Evolutionary conservation across 2,329 filamentous ascomycete genomes (phyloP).

Genomic region (Aspergillus sojae): DNA sequence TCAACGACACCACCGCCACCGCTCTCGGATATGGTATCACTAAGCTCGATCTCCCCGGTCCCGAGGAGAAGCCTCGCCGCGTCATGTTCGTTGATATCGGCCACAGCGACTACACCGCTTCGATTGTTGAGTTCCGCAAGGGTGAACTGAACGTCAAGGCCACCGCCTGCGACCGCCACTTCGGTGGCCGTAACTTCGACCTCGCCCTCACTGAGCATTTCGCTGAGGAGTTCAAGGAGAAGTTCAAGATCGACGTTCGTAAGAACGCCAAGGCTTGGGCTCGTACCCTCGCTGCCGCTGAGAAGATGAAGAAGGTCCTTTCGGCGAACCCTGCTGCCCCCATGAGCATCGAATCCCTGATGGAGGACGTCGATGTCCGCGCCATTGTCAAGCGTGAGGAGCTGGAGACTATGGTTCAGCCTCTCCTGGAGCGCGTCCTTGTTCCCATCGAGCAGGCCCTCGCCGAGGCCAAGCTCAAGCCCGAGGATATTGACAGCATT

Average conservation of each 20-base stretch:
- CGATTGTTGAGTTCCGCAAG: constrained; percentile 95
- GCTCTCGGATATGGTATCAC: constrained; percentile 97
- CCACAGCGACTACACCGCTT: constrained; percentile 92
- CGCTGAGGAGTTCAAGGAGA: constrained; percentile 92
- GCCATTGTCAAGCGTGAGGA: constrained; percentile 91
- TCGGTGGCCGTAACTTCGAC: constrained; percentile 97
- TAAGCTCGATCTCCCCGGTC: constrained; percentile 84
- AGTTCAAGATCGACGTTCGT: constrained; percentile 95
- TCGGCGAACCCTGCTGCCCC: constrained; percentile 93
- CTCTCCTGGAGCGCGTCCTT: constrained; percentile 73
- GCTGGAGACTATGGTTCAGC: constrained; percentile 86
- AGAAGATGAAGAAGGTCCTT: constrained; percentile 98
- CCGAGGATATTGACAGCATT: constrained; percentile 88
- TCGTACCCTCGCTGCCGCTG: constrained; percentile 82
- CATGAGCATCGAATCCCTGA: constrained; percentile 95
- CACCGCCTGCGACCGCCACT: constrained; percentile 91
- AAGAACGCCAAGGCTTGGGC: constrained; percentile 86
- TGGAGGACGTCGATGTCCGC: constrained; percentile 94
- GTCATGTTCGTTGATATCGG: constrained; percentile 94
- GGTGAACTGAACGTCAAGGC: constrained; percentile 93
- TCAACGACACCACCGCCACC: constrained; percentile 97
- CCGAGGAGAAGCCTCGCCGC: constrained; percentile 88
- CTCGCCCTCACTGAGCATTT: constrained; percentile 93
- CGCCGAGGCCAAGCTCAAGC: constrained; percentile 85
- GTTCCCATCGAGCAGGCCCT: constrained; percentile 85